Evolutionary conservation across 2,329 filamentous ascomycete genomes (phyloP).

Genomic region (Xylariaceae sp.): DNA sequence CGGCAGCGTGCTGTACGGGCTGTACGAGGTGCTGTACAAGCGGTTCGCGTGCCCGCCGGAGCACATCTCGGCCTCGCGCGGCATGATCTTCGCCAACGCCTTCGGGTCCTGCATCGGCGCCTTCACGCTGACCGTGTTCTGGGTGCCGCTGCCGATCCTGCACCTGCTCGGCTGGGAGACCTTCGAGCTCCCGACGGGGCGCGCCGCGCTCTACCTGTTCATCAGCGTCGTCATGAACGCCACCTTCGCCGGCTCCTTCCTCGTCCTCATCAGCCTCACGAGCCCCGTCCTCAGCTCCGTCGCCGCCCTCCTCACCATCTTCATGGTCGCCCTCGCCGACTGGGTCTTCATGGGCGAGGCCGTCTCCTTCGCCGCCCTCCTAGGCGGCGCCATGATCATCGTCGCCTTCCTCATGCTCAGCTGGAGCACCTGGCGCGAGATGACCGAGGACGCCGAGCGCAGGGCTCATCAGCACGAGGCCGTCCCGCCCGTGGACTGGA

Average conservation of each 20-base stretch:
- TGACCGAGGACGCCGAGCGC: slow-evolving; percentile 78
- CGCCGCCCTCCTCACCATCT: slow-evolving; percentile 91
- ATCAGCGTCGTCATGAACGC: slow-evolving; percentile 86
- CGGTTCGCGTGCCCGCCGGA: slow-evolving; percentile 90
- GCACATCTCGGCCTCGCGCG: slow-evolving; percentile 79
- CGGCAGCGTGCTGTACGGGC: slow-evolving; percentile 89
- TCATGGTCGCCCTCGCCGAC: slow-evolving; percentile 91
- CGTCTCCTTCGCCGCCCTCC: slow-evolving; percentile 72
- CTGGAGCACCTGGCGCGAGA: slow-evolving; percentile 91
- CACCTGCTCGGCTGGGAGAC: slow-evolving; percentile 77
- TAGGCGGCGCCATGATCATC: slow-evolving; percentile 86
- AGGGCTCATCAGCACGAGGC: slow-evolving; percentile 43
- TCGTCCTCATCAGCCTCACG: slow-evolving; percentile 90
- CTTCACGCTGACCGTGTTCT: slow-evolving; percentile 86
- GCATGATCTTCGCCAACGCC: slow-evolving; percentile 92
- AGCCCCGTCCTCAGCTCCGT: slow-evolving; percentile 91
- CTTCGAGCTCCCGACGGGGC: slow-evolving; percentile 79
- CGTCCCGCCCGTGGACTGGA: slow-evolving; percentile 42
- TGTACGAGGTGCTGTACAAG: slow-evolving; percentile 98
- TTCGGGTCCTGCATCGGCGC: slow-evolving; percentile 85
- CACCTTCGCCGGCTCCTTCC: slow-evolving; percentile 88
- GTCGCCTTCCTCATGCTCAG: slow-evolving; percentile 83
- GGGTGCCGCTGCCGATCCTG: slow-evolving; percentile 86
- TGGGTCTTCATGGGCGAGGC: slow-evolving; percentile 81
- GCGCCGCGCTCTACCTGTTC: slow-evolving; percentile 77